Base-by-base conservation (phyloP, 805 yeast genomes). In the Wickerhamomyces hampshirensis region DNA sequence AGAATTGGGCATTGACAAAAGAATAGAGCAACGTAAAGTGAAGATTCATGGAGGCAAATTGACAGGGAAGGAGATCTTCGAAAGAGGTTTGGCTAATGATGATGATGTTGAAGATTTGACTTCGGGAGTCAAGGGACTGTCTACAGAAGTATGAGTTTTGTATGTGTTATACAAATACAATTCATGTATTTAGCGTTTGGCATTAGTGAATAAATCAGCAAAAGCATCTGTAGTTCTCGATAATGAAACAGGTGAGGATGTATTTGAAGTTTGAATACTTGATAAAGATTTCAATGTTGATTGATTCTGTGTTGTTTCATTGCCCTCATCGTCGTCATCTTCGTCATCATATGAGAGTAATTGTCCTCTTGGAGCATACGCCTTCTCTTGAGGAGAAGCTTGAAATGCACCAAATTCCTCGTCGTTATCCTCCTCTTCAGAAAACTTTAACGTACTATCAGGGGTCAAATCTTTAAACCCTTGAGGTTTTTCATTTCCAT, bases 61-160 rank as follows among this genome's bases (percentile, higher is more conserved):
- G 53, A 80, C 95, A 0, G 98, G 98, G 17, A 73, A 77, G 50
- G 91, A 87, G 61, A 84, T 93, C 42, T 91, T 91, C 55, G 98
- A 88, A 55, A 72, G 72, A 52, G 98, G 98, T 30, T 71, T 93
- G 48, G 95, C 84, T 28, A 81, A 80, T 35, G 80, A 75, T 24
- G 79, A 65, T 17, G 89, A 76, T 30, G 70, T 63, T 11, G 76
- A 67, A 5, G 74, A 56, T 4, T 65, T 57, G 19, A 50, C 41
- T 17, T 49, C 46, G 8, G 56, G 42, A 13, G 39, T 48, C 14
- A 47, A 43, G 17, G 46, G 30, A 8, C n/a, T 41, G 23, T n/a
- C 34, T 31, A 36, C 41, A 14, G 45, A 31, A n/a, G 35, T 19
- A 21, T 21, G 24, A 21, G n/a, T n/a, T n/a, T n/a, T n/a, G n/a